phyloP scores from a whole-genome alignment of 1,284 basidiomycete species.

The Austropuccinia psidii region DNA sequence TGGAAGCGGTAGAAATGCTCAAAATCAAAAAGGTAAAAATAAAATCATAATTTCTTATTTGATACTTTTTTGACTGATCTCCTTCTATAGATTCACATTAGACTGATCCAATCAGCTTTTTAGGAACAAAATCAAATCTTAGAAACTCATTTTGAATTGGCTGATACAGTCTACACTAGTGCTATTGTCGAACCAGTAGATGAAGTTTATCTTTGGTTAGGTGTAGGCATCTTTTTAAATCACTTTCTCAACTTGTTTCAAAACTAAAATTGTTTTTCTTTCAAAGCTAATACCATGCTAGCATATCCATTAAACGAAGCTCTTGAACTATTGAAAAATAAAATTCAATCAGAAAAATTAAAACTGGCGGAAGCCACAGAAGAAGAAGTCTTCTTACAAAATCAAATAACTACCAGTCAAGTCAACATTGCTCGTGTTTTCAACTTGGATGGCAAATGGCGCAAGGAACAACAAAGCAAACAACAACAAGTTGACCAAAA shows the following conservation, averaged over 20 bases:
- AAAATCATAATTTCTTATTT: constrained; percentile 50
- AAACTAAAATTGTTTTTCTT: background rate
- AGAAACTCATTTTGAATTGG: constrained; percentile 85
- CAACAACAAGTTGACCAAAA: too few relatives aligned
- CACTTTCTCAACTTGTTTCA: background rate
- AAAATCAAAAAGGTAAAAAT: constrained; percentile 56
- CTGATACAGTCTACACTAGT: constrained; percentile 88
- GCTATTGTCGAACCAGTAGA: constrained; percentile 79
- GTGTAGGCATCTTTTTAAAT: constrained; percentile 45
- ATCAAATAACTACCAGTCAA: constrained; percentile 96
- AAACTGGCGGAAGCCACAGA: constrained; percentile 65
- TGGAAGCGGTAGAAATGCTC: constrained; percentile 79
- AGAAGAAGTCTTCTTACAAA: constrained; percentile 85
- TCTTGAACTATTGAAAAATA: constrained; percentile 64
- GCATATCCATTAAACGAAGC: constrained; percentile 83
- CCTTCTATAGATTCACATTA: constrained; percentile 1
- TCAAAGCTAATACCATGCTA: constrained; percentile 83
- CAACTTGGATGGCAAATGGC: constrained; percentile 86
- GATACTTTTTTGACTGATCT: background rate
- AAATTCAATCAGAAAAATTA: constrained; percentile 67
- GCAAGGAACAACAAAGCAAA: constrained; percentile 53
- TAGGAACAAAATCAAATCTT: constrained; percentile 55
- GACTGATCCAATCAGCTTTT: constrained; percentile 42
- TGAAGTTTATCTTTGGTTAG: constrained; percentile 89
- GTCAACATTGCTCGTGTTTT: constrained; percentile 95